Conservation (phyloP, 371 early-diverging fungal genomes). For the Mucor irregularis region DNA sequence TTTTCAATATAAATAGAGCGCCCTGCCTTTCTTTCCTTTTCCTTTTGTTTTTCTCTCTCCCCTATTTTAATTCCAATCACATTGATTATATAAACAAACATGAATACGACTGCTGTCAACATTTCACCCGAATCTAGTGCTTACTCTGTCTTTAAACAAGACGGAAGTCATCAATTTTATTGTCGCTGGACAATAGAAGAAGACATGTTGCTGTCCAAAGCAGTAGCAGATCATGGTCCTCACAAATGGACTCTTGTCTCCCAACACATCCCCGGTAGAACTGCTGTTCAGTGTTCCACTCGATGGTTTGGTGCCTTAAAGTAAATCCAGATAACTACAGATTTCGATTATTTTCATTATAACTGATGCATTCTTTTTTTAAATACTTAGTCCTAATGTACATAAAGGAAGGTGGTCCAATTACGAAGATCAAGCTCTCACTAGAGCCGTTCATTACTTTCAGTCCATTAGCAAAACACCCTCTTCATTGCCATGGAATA, state of each 20-base stretch:
- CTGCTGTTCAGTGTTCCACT: slow-evolving; percentile 56
- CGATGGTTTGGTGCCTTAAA: slow-evolving; percentile 38
- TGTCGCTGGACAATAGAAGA: slow-evolving; percentile 30
- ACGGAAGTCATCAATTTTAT: slow-evolving; percentile 14
- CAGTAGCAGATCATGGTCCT: slow-evolving; percentile 28
- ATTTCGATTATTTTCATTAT: too few relatives aligned
- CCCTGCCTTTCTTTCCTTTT: too few relatives aligned
- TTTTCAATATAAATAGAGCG: too few relatives aligned
- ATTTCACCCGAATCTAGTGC: too few relatives aligned
- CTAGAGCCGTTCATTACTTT: too few relatives aligned
- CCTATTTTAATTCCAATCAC: too few relatives aligned
- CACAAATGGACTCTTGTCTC: slow-evolving; percentile 53
- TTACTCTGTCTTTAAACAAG: slow-evolving; percentile 19
- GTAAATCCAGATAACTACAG: too few relatives aligned
- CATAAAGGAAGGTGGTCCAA: slow-evolving; percentile 71
- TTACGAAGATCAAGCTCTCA: slow-evolving; percentile 70
- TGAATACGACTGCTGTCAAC: too few relatives aligned
- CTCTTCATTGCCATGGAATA: slow-evolving; percentile 71
- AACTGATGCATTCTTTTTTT: background rate
- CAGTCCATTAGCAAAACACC: too few relatives aligned
- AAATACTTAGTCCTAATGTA: slow-evolving; percentile 48
- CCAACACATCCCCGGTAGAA: slow-evolving; percentile 43
- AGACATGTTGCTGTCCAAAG: slow-evolving; percentile 19
- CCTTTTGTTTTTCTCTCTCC: too few relatives aligned
- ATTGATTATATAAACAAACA: too few relatives aligned